These are phyloP conservation scores for Porphyrellus cyaneotinctus DNA, from an alignment of 768 basidiomycete species.

Conservation along the genomic window DNA sequence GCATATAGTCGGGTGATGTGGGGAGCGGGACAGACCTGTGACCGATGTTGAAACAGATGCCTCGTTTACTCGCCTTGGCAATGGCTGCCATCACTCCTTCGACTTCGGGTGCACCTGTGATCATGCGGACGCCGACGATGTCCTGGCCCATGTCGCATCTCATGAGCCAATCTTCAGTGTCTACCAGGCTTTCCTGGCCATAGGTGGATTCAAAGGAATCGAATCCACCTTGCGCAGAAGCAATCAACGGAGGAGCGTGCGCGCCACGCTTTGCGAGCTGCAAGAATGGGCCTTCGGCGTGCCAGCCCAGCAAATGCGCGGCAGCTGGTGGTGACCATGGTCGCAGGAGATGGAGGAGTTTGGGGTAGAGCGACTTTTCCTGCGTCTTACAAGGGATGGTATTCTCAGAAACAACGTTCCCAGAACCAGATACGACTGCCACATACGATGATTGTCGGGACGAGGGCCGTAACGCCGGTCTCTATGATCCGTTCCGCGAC, in stretches of 20 bases:
- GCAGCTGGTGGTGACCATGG: slow-evolving; percentile 61
- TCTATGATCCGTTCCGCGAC: slow-evolving; percentile 77
- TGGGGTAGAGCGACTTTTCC: slow-evolving; percentile 69
- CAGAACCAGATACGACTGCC: neutral
- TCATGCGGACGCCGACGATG: slow-evolving; percentile 61
- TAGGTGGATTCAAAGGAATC: slow-evolving; percentile 72
- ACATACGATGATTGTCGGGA: slow-evolving; percentile 71
- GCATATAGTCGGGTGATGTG: neutral
- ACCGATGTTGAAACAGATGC: slow-evolving; percentile 80
- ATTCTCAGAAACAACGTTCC: neutral
- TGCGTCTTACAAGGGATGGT: slow-evolving; percentile 54
- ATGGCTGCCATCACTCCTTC: slow-evolving; percentile 76
- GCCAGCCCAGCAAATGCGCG: slow-evolving; percentile 82
- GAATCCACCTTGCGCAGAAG: slow-evolving; percentile 59
- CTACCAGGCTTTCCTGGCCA: slow-evolving; percentile 58
- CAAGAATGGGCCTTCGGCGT: slow-evolving; percentile 88
- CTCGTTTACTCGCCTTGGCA: slow-evolving; percentile 52
- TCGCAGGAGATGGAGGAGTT: slow-evolving; percentile 60
- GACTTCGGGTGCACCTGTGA: slow-evolving; percentile 86
- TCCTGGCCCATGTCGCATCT: slow-evolving; percentile 25
- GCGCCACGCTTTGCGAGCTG: slow-evolving; percentile 80
- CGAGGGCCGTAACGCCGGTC: slow-evolving; percentile 79
- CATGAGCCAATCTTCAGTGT: slow-evolving; percentile 67
- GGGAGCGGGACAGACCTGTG: slow-evolving; percentile 56
- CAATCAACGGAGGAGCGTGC: slow-evolving; percentile 65